phyloP scores from a whole-genome alignment of 768 basidiomycete genomes.

The Xerocomellus intermedius region DNA sequence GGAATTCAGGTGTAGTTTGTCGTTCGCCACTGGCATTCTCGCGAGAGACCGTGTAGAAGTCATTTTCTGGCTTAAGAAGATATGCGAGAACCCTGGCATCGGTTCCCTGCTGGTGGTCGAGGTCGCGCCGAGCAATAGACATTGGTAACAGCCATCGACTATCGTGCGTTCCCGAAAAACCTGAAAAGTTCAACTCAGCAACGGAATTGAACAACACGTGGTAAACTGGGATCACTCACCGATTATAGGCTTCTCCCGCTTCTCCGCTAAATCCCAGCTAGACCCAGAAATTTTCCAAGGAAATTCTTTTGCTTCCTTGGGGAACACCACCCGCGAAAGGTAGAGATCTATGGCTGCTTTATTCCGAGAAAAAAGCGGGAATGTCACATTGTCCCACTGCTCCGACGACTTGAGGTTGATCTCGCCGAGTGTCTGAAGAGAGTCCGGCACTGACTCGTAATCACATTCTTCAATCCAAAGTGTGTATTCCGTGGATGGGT shows the following conservation, averaged over 20 bases:
- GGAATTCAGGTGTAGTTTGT: slow-evolving; percentile 1
- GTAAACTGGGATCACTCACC: background rate
- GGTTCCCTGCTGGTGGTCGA: slow-evolving; percentile 31
- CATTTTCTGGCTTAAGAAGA: slow-evolving; percentile 24
- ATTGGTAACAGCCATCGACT: slow-evolving; percentile 35
- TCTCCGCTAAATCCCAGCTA: slow-evolving; percentile 37
- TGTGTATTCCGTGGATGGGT: slow-evolving; percentile 1
- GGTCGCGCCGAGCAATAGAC: slow-evolving; percentile 30
- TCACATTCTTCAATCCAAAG: background rate
- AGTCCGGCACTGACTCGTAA: background rate
- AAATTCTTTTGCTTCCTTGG: slow-evolving; percentile 33
- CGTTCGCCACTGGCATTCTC: background rate
- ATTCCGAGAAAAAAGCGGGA: slow-evolving; percentile 2
- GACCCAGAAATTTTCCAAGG: slow-evolving; percentile 27
- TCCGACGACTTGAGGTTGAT: slow-evolving; percentile 8
- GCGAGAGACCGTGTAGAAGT: slow-evolving; percentile 11
- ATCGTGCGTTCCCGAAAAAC: slow-evolving; percentile 42
- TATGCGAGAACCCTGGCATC: slow-evolving; percentile 39
- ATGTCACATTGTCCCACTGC: background rate
- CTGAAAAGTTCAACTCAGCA: slow-evolving; percentile 1
- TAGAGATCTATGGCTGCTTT: slow-evolving; percentile 5
- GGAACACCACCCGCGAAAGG: slow-evolving; percentile 35
- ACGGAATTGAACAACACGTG: background rate
- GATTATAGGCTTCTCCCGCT: slow-evolving; percentile 4
- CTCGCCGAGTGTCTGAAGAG: background rate